Evolutionary conservation across 768 basidiomycete species (phyloP).

Genomic region (Rhodocollybia butyracea): DNA sequence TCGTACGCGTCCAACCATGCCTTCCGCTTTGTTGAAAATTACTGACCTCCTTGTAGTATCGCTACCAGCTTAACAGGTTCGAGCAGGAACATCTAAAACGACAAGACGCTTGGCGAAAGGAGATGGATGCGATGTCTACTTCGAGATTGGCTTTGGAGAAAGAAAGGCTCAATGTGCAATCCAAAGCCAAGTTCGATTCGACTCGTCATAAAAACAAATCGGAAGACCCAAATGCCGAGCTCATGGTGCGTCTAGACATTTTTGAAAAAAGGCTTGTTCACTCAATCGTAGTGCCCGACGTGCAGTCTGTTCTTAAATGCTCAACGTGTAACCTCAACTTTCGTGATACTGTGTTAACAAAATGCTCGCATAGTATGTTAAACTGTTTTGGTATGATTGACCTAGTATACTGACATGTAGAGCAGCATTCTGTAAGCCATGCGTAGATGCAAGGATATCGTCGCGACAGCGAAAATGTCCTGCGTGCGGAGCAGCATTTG

Average conservation of each 20-base stretch:
- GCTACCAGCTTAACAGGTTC: slow-evolving; percentile 20
- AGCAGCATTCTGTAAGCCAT: slow-evolving; percentile 80
- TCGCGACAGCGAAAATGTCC: slow-evolving; percentile 95
- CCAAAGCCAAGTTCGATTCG: slow-evolving; percentile 16
- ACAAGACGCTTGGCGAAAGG: slow-evolving; percentile 2
- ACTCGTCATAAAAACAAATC: slow-evolving; percentile 28
- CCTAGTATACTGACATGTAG: not conserved
- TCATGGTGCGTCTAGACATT: slow-evolving; percentile 46
- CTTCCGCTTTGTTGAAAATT: not conserved
- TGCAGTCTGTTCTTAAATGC: slow-evolving; percentile 85
- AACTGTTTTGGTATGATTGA: not conserved
- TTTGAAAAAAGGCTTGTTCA: not conserved
- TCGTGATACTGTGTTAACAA: slow-evolving; percentile 77
- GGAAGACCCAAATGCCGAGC: slow-evolving; percentile 49
- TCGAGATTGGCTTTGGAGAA: not conserved
- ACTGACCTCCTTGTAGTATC: not conserved
- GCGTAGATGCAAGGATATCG: slow-evolving; percentile 81
- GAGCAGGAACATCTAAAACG: slow-evolving; percentile 22
- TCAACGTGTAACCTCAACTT: slow-evolving; percentile 80
- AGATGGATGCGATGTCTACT: not conserved
- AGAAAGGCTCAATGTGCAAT: slow-evolving; percentile 6
- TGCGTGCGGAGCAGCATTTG: slow-evolving; percentile 79
- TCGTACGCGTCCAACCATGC: not conserved
- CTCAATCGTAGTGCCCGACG: no score
- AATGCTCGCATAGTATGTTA: slow-evolving; percentile 88